These are phyloP conservation scores for Lasiodiplodia sp. DNA, from an alignment of 2,329 filamentous ascomycete species.

Conservation along the genomic window DNA sequence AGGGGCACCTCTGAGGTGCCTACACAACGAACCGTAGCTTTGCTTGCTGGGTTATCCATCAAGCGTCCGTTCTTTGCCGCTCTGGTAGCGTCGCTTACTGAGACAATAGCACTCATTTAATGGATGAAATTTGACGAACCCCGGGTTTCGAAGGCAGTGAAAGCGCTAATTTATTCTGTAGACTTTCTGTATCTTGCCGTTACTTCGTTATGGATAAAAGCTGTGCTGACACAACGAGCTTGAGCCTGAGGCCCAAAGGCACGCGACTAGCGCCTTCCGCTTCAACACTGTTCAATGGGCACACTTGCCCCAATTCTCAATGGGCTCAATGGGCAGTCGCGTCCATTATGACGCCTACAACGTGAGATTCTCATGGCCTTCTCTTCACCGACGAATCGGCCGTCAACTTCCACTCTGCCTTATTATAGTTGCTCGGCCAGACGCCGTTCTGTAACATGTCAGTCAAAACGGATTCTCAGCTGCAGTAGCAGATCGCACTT, in stretches of 20 bases:
- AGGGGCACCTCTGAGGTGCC: background rate
- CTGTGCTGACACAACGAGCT: too few relatives aligned
- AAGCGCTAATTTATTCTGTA: background rate
- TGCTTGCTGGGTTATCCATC: background rate
- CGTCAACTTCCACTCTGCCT: conserved; percentile 19
- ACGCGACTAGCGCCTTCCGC: too few relatives aligned
- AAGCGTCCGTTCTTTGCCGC: conserved; percentile 14
- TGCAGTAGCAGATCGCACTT: background rate
- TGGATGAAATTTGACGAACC: background rate
- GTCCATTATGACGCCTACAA: background rate
- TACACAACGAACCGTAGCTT: background rate
- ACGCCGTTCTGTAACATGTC: conserved; percentile 5
- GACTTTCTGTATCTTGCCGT: background rate
- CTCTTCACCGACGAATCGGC: conserved; percentile 12
- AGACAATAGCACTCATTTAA: conserved; percentile 1
- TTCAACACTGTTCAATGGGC: background rate
- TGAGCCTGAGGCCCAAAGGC: too few relatives aligned
- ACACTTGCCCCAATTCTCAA: too few relatives aligned
- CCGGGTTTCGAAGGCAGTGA: background rate
- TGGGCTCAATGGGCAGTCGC: background rate
- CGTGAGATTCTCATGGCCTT: background rate
- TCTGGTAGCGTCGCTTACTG: conserved; percentile 6
- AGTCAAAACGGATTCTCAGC: background rate
- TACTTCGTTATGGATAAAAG: background rate
- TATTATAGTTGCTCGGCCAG: conserved; percentile 1